These are phyloP conservation scores for Aechmea fasciata DNA, from an alignment of 176 grass and related monocot species.

Conservation along the genomic window DNA sequence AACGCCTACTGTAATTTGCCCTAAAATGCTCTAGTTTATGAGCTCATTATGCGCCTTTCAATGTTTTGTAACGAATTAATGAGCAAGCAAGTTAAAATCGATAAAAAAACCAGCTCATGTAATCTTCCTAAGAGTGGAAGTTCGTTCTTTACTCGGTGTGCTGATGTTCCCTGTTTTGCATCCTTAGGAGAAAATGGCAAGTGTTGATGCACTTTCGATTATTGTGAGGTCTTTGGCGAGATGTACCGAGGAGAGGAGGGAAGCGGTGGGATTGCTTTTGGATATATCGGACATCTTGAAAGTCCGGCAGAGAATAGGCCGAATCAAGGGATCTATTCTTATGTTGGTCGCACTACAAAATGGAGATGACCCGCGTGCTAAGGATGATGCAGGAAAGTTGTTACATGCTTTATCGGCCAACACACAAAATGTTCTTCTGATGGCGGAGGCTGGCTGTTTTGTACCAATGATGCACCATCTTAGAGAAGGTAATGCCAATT, in stretches of 20 bases:
- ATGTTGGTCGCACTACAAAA: slow-evolving; percentile 70
- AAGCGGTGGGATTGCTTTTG: slow-evolving; percentile 55
- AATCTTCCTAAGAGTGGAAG: no score
- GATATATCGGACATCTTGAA: slow-evolving; percentile 46
- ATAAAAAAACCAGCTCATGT: no score
- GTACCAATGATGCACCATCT: slow-evolving; percentile 51
- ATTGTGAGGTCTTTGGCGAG: slow-evolving; percentile 64
- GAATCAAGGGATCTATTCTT: slow-evolving; percentile 66
- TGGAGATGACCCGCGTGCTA: slow-evolving; percentile 34
- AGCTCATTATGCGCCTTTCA: neutral
- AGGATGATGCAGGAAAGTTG: slow-evolving; percentile 35
- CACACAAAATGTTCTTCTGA: slow-evolving; percentile 77
- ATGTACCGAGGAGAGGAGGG: slow-evolving; percentile 40
- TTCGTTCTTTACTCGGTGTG: no score
- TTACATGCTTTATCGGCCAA: slow-evolving; percentile 44
- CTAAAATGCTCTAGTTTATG: neutral
- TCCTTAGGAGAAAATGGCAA: slow-evolving; percentile 60
- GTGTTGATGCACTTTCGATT: slow-evolving; percentile 50
- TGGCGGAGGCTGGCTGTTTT: slow-evolving; percentile 85
- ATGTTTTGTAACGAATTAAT: neutral
- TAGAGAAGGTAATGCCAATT: slow-evolving; percentile 49
- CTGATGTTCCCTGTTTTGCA: neutral
- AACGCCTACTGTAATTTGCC: no score
- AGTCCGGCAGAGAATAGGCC: slow-evolving; percentile 68
- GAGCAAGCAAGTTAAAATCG: no score